Evolutionary conservation across 2,329 filamentous ascomycete genomes (phyloP), one percentile per base, ranked within the genome.

Genomic region (Aspergillus ochraceoroseus): DNA sequence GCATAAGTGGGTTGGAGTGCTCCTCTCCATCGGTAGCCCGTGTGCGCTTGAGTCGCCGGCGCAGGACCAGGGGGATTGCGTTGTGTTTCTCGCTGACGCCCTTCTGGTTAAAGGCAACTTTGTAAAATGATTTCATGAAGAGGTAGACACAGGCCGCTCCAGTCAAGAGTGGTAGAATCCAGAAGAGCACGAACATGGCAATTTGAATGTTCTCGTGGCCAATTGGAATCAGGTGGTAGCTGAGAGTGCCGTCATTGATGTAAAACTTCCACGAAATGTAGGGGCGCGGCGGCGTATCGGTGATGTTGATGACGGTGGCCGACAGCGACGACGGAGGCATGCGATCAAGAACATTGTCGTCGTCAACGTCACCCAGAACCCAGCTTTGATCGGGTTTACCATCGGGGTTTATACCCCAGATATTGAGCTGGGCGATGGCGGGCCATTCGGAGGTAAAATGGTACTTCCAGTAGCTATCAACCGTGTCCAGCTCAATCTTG

Each of bases 381-480:
- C 67, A 70, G 3, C 73, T 73, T 44, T 76, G 69, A 4, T 62
- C 61, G 13, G 53, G 47, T 14, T 57, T 54, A 5, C 52, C 51
- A 30, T 63, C 60, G 1, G 56, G 37, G 27, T 62, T 65, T 7
- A 49, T 48, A 35, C 60, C 66, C 79, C 80, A 83, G 6, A 80
- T 68, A 49, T 82, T 83, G 41, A 82, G 59, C 52, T 82, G 78
- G 41, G 77, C 72, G 28, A 71, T 61, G 2, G 74, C 71, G 3
- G 80, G 80, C 77, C 79, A 83, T 53, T 83, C 79, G 2, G 71
- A 67, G 70, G 80, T 75, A 45, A 81, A 77, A 47, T 78, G 70
- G 48, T 74, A 76, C 13, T 67, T 62, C 80, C 80, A 83, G 2
- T 63, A 58, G 11, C 69, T 66, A 31, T 76, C 66, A n/a, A 22